A percentile compares a stretch with the other conserved stretches of the same genome.
Evolutionary conservation across 345 rosid species (phyloP).

Genomic region (Boechera retrofracta): DNA sequence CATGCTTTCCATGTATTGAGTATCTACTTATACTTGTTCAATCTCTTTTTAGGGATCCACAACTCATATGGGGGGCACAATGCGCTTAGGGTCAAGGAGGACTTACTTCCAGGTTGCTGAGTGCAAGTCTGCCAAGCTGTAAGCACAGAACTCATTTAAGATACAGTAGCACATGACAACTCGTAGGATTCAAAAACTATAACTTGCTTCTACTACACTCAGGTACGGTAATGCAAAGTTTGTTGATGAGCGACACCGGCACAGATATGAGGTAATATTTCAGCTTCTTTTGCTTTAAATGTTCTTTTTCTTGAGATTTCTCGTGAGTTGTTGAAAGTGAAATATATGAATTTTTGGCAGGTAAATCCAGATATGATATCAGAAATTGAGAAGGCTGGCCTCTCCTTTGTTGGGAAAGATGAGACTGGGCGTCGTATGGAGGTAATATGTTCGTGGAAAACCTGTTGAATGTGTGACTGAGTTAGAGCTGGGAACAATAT

Average conservation of each 20-base stretch:
- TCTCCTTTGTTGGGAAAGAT: conserved; percentile 80
- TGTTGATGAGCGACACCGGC: conserved; percentile 83
- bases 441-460: conserved; percentile 46
- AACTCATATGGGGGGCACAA: conserved; percentile 89
- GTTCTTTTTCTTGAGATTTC: conserved; percentile 3
- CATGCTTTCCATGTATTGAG: conserved; percentile 6
- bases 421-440: conserved; percentile 78
- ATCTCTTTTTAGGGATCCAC: conserved; percentile 58
- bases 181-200: not conserved
- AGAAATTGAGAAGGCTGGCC: conserved; percentile 70
- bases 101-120: conserved; percentile 66
- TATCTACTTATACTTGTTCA: conserved; percentile 6
- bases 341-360: conserved; percentile 39
- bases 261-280: conserved; percentile 74
- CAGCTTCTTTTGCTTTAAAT: conserved; percentile 1
- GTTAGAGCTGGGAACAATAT: conserved; percentile 1
- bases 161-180: conserved; percentile 21
- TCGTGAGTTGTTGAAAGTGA: conserved; percentile 16
- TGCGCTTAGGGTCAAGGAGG: conserved; percentile 84
- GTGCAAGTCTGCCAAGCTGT: conserved; percentile 81
- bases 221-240: conserved; percentile 72
- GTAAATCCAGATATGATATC: conserved; percentile 76
- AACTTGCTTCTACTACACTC: conserved; percentile 17
- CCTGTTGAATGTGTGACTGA: not conserved
- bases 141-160: conserved; percentile 33